These are phyloP conservation scores for Oldenlandia corymbosa DNA, from an alignment of 257 asterid genomes.

Conservation along the genomic window DNA sequence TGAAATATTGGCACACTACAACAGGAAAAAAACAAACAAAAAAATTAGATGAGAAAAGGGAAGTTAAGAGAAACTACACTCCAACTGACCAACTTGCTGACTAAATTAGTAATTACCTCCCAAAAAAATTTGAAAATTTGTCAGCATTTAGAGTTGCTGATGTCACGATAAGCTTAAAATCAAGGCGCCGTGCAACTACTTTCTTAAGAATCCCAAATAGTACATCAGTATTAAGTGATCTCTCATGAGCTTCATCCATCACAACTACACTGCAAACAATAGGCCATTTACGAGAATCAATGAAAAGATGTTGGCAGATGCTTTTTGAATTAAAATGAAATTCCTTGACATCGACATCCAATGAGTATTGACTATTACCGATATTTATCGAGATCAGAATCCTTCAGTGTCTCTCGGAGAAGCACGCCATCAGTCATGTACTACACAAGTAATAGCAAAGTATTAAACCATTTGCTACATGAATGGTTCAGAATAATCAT, in stretches of 20 bases:
- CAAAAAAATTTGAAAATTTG: constrained; percentile 85
- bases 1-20: constrained; percentile 91
- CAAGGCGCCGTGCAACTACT: constrained; percentile 92
- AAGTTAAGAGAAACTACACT: neutral
- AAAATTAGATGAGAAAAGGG: neutral
- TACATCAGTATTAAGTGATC: constrained; percentile 83
- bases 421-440: constrained; percentile 99
- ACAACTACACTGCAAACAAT: constrained; percentile 56
- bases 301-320: neutral
- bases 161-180: constrained; percentile 94
- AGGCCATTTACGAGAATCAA: neutral
- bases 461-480: neutral
- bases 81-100: constrained; percentile 2
- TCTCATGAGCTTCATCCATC: constrained; percentile 99
- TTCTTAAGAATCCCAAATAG: constrained; percentile 92
- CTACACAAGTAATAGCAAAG: constrained; percentile 31
- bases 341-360: constrained; percentile 10
- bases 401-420: constrained; percentile 88
- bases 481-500: neutral
- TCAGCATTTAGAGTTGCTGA: constrained; percentile 93
- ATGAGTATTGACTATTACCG: constrained; percentile 37
- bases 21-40: constrained; percentile 15
- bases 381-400: constrained; percentile 88
- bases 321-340: constrained; percentile 5
- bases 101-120: constrained; percentile 51